Evolutionary conservation across 495 filamentous ascomycete species (phyloP).

Genomic region (Apodospora peruviana): DNA sequence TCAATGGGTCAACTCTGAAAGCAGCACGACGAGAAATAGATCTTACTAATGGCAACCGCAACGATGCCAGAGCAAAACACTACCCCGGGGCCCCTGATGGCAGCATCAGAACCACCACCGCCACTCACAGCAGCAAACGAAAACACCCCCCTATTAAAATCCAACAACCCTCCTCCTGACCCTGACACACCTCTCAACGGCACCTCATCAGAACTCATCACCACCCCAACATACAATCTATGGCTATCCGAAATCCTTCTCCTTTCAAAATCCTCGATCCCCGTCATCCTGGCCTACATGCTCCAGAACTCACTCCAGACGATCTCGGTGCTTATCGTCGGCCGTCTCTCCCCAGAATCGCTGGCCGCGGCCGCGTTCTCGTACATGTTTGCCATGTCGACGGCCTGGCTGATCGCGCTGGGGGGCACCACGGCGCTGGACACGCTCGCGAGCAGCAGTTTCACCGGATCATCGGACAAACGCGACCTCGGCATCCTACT

Average conservation of each 20-base stretch:
- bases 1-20: too few species aligned
- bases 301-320: slow-evolving; percentile 89
- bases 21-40: too few species aligned
- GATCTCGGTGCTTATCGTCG: slow-evolving; percentile 72
- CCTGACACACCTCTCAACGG: slow-evolving; percentile 1
- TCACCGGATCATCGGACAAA: slow-evolving; percentile 76
- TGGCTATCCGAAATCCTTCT: slow-evolving; percentile 61
- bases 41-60: too few species aligned
- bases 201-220: slow-evolving; percentile 2
- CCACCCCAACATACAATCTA: slow-evolving; percentile 5
- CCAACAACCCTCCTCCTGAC: slow-evolving; percentile 26
- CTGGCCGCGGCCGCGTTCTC: slow-evolving; percentile 82
- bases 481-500: slow-evolving; percentile 79
- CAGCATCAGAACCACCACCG: background rate
- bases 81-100: too few species aligned
- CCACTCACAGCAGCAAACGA: background rate
- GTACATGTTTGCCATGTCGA: slow-evolving; percentile 89
- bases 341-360: slow-evolving; percentile 72
- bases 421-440: slow-evolving; percentile 92
- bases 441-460: slow-evolving; percentile 80
- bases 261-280: slow-evolving; percentile 62
- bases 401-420: slow-evolving; percentile 83
- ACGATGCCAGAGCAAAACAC: too few species aligned
- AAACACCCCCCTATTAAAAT: background rate
- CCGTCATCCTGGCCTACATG: slow-evolving; percentile 83